These are phyloP conservation scores for Ascoidea asiatica DNA, from an alignment of 805 yeast genomes.

Conservation along the genomic window DNA sequence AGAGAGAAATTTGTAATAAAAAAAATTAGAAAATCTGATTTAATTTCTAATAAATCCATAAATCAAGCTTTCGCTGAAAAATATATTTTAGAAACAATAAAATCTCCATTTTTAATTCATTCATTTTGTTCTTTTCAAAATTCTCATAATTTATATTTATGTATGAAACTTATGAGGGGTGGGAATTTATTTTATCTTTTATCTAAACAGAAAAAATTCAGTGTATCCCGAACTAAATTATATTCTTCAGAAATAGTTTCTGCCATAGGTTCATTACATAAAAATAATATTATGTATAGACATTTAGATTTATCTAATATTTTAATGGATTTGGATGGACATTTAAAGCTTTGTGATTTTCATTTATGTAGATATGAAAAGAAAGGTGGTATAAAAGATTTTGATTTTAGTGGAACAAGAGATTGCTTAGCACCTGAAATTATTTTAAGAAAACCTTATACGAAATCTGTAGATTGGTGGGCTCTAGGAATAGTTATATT, in stretches of 20 bases:
- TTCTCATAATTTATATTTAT: constrained; percentile 1
- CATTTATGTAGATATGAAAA: constrained; percentile 33
- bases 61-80: too few relatives aligned
- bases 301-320: constrained; percentile 75
- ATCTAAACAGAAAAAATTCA: not conserved
- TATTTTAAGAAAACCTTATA: constrained; percentile 73
- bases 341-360: constrained; percentile 32
- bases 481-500: constrained; percentile 89
- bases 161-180: constrained; percentile 4
- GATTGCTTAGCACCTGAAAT: constrained; percentile 96
- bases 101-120: too few relatives aligned
- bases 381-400: constrained; percentile 30
- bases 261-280: constrained; percentile 40
- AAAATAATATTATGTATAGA: constrained; percentile 57
- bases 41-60: too few relatives aligned
- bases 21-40: too few relatives aligned
- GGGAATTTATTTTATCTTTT: constrained; percentile 5
- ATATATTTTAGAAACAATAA: too few relatives aligned
- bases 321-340: constrained; percentile 33
- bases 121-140: constrained; percentile 1
- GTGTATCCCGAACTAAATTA: not conserved
- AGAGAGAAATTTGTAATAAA: too few relatives aligned
- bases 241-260: constrained; percentile 2
- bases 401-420: constrained; percentile 87
- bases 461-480: constrained; percentile 89